A percentile compares a stretch with the other conserved stretches of the same genome.
Evolutionary conservation across 495 filamentous ascomycete genomes (phyloP).

Genomic region (Trichocladium uniseriatum): DNA sequence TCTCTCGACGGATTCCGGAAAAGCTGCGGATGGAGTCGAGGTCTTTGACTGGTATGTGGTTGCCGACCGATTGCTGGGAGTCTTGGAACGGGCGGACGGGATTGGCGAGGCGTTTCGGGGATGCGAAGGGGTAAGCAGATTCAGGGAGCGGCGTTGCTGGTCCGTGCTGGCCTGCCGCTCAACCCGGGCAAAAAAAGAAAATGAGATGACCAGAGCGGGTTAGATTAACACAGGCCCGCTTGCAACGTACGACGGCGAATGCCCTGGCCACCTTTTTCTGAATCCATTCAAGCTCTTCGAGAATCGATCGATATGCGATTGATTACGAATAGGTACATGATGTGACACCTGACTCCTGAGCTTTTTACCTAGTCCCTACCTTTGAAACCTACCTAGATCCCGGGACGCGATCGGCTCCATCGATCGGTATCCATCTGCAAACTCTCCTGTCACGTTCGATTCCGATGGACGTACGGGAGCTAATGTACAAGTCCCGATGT

Average conservation of each 20-base stretch:
- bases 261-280: too few relatives aligned
- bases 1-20: not conserved
- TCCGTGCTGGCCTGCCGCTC: constrained; percentile 13
- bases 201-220: constrained; percentile 21
- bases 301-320: too few relatives aligned
- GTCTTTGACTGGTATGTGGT: constrained; percentile 21
- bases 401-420: too few relatives aligned
- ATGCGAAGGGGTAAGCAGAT: not conserved
- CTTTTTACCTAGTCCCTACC: too few relatives aligned
- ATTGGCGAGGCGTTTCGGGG: constrained; percentile 16
- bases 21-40: constrained; percentile 7
- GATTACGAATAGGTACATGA: too few relatives aligned
- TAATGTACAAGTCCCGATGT: too few relatives aligned
- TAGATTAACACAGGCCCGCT: constrained; percentile 20
- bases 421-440: too few relatives aligned
- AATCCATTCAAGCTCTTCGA: too few relatives aligned
- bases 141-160: constrained; percentile 13
- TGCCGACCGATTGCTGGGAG: constrained; percentile 4
- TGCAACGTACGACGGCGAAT: constrained; percentile 8
- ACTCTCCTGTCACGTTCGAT: too few relatives aligned
- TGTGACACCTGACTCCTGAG: too few relatives aligned
- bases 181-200: constrained; percentile 18
- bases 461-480: too few relatives aligned
- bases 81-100: constrained; percentile 18
- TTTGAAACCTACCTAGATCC: too few relatives aligned